Conservation (phyloP, 1,284 basidiomycete genomes). For the Porodaedalea pini region DNA sequence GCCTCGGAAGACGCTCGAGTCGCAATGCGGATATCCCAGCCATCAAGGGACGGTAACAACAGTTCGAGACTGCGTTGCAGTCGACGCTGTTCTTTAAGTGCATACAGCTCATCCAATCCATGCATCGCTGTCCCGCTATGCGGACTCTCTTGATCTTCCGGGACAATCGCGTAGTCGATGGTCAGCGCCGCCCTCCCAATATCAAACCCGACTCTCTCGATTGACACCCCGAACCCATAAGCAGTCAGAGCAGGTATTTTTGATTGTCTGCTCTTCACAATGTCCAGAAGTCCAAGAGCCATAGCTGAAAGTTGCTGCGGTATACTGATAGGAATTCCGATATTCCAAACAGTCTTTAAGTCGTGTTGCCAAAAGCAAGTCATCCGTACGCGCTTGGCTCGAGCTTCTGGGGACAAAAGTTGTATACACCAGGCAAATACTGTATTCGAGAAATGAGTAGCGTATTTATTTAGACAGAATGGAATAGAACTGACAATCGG, state of each 20-base stretch:
- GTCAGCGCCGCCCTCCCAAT: conserved; percentile 77
- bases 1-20: conserved; percentile 68
- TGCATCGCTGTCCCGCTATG: conserved; percentile 34
- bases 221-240: conserved; percentile 80
- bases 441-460: conserved; percentile 30
- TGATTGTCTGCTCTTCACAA: conserved; percentile 68
- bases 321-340: conserved; percentile 55
- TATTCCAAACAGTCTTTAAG: conserved; percentile 84
- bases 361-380: conserved; percentile 97
- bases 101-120: conserved; percentile 57
- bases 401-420: conserved; percentile 45
- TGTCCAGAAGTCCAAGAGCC: conserved; percentile 75
- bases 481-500: conserved; percentile 55
- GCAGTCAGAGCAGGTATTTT: conserved; percentile 74
- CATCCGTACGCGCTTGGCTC: conserved; percentile 53
- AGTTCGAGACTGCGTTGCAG: conserved; percentile 79
- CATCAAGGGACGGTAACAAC: conserved; percentile 70
- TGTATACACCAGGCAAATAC: conserved; percentile 96
- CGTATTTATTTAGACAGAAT: neutral
- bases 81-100: conserved; percentile 59
- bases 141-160: conserved; percentile 57
- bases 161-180: conserved; percentile 85
- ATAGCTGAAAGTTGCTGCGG: conserved; percentile 79
- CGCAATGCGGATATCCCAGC: conserved; percentile 86
- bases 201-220: conserved; percentile 78